Evolutionary conservation across 2,329 filamentous ascomycete genomes (phyloP), one percentile per base, ranked within the genome.

Genomic region (Hypoxylon sp.): DNA sequence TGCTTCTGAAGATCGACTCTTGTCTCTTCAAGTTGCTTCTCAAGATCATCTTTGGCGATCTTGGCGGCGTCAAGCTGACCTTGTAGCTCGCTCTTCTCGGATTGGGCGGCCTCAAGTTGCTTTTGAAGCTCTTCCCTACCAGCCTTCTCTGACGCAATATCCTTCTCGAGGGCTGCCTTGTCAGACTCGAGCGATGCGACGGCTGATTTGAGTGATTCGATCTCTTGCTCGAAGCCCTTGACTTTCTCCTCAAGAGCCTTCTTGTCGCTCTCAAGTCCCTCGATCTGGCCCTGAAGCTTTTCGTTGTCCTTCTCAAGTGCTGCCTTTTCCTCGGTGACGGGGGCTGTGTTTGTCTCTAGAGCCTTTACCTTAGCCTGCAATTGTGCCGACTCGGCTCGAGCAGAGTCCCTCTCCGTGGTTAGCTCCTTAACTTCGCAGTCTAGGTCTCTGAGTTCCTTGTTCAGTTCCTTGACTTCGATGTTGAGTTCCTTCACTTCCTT

Each of bases 291-390:
- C 60, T 77, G 72, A 2, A 81, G 74, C 42, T 71, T 74, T 35
- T 73, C 73, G 61, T 73, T 75, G 14, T 75, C 68, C 61, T 78
- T 75, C 58, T 77, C 75, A 17, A 78, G 63, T 5, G 73, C 72
- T 14, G 73, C 61, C 42, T 73, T 74, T 50, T 76, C 76, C 55
- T 72, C 66, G 22, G 66, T 51, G 11, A 61, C 31, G 25, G 71
- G 68, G 40, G 37, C 53, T 27, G 58, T 72, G 22, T 68, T 37
- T 40, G 71, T 44, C 60, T 69, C 73, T 17, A 76, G 54, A 6
- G 58, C 51, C 40, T 66, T 67, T 14, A 77, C 56, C 46, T 72
- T 72, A 10, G 60, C 51, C 40, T 71, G 61, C 44, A 71, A 57
- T 25, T 54, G 40, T 3, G 51, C 48, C 3, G 59, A 61, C 27